These are phyloP conservation scores for Aspergillus tamarii DNA, from an alignment of 2,329 filamentous ascomycete genomes.

Conservation along the genomic window DNA sequence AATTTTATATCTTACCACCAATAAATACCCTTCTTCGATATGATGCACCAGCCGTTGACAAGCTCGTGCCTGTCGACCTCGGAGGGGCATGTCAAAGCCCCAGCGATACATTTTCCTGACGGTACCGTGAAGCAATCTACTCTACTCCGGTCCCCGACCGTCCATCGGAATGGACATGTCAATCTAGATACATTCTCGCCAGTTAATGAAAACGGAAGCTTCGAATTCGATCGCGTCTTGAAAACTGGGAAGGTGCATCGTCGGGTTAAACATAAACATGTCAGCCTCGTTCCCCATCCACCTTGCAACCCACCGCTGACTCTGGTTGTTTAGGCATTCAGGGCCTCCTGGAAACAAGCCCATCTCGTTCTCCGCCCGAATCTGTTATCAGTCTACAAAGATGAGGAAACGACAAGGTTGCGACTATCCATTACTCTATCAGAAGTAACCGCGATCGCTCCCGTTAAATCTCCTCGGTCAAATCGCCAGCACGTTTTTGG, in stretches of 20 bases:
- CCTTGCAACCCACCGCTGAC: conserved; percentile 17
- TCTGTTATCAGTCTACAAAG: conserved; percentile 88
- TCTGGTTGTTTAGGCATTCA: conserved; percentile 38
- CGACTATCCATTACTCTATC: conserved; percentile 85
- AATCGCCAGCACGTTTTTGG: conserved; percentile 87
- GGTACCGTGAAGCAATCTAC: conserved; percentile 25
- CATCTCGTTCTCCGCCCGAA: conserved; percentile 90
- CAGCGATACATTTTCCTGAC: conserved; percentile 33
- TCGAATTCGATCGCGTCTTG: conserved; percentile 91
- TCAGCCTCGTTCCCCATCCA: conserved; percentile 38
- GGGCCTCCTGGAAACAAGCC: conserved; percentile 84
- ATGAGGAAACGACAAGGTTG: conserved; percentile 84
- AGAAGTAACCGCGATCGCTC: conserved; percentile 87
- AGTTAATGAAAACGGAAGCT: conserved; percentile 92
- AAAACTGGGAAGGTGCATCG: conserved; percentile 87
- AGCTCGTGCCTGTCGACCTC: conserved; percentile 24
- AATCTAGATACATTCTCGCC: conserved; percentile 73
- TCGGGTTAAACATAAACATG: conserved; percentile 92
- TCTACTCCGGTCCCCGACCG: conserved; percentile 24
- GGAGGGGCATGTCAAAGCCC: conserved; percentile 29
- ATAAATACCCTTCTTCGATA: conserved; percentile 4
- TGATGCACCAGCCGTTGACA: conserved; percentile 29
- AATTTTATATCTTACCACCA: not conserved
- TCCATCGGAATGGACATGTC: conserved; percentile 51
- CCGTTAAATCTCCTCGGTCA: conserved; percentile 85